phyloP scores from a whole-genome alignment of 1,284 basidiomycete species.

The Ustilago tritici region DNA sequence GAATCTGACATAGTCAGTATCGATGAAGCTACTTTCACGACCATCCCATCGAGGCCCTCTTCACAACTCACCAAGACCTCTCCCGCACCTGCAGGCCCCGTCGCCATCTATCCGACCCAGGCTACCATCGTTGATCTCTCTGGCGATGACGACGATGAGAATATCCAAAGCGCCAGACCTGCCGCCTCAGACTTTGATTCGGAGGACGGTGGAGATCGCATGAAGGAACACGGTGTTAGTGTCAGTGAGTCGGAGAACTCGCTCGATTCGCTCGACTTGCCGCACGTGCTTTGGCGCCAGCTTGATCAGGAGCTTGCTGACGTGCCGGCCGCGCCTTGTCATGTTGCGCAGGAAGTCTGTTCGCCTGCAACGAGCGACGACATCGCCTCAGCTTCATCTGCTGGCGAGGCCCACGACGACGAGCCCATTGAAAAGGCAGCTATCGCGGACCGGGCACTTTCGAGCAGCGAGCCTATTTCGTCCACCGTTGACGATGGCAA shows the following conservation, averaged over 20 bases:
- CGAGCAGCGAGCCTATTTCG: background rate
- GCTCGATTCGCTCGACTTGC: conserved; percentile 4
- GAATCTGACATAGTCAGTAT: conserved; percentile 34
- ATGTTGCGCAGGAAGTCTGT: background rate
- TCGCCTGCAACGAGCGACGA: background rate
- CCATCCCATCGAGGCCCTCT: background rate
- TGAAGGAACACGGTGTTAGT: background rate
- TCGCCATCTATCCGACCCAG: background rate
- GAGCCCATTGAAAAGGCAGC: background rate
- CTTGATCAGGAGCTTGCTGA: conserved; percentile 6
- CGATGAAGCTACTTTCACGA: conserved; percentile 14
- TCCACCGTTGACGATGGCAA: background rate
- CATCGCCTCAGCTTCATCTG: background rate
- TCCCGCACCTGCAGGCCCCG: background rate
- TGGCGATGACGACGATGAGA: conserved; percentile 15
- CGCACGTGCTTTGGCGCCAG: conserved; percentile 10
- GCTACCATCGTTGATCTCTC: conserved; percentile 18
- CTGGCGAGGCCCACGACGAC: background rate
- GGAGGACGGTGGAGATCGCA: background rate
- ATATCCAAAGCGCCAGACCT: background rate
- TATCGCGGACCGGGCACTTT: background rate
- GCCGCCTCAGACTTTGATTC: conserved; percentile 2
- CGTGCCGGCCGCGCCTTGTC: background rate
- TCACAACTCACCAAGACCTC: background rate
- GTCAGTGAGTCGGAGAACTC: conserved; percentile 7